Conservation (phyloP, 768 basidiomycete species). For the Leccinellum rugosiceps region DNA sequence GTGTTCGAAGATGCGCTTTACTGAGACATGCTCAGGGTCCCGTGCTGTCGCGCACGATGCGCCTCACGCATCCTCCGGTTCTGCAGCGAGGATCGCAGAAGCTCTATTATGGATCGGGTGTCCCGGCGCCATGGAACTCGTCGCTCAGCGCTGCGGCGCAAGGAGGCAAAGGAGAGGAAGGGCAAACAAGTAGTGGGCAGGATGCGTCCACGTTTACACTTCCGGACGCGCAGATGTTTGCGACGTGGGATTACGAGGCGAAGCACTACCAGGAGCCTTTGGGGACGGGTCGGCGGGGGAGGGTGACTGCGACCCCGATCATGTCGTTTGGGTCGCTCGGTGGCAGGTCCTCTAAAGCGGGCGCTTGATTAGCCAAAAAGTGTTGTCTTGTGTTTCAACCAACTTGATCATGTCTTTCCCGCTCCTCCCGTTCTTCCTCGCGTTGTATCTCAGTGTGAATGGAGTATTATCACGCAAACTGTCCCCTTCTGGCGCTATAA, state of each 20-base stretch:
- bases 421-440: slow-evolving; percentile 42
- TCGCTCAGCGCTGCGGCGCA: slow-evolving; percentile 18
- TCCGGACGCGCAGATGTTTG: slow-evolving; percentile 47
- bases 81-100: slow-evolving; percentile 47
- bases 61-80: slow-evolving; percentile 63
- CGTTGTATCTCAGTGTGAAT: slow-evolving; percentile 58
- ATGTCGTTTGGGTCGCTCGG: too few species aligned
- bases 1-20: background rate
- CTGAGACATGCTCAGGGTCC: slow-evolving; percentile 41
- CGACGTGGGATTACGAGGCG: slow-evolving; percentile 49
- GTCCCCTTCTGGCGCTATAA: slow-evolving; percentile 69
- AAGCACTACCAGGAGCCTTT: slow-evolving; percentile 41
- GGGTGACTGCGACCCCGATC: slow-evolving; percentile 1
- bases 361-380: background rate
- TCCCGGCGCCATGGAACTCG: slow-evolving; percentile 46
- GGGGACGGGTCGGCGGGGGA: slow-evolving; percentile 27
- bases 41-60: slow-evolving; percentile 56
- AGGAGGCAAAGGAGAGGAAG: slow-evolving; percentile 27
- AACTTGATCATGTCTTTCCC: slow-evolving; percentile 29
- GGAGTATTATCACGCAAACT: slow-evolving; percentile 75
- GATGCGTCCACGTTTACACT: slow-evolving; percentile 34
- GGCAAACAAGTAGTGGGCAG: slow-evolving; percentile 13
- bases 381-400: background rate
- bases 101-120: slow-evolving; percentile 39
- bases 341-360: background rate